Conservation (phyloP, 306 rosid genomes). For the Cajanus cajan region DNA sequence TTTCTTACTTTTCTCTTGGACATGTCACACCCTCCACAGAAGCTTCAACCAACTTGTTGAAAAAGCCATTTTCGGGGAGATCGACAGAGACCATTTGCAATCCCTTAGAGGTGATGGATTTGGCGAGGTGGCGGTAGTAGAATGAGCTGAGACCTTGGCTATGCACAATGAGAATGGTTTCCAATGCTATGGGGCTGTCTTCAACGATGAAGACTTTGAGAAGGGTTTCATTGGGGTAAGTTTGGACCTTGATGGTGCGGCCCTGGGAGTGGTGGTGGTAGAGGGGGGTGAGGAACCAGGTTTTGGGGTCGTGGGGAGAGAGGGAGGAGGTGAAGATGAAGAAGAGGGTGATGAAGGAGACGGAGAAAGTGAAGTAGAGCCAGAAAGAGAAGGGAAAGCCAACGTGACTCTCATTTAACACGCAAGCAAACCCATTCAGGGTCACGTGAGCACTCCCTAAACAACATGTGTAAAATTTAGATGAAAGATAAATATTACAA, state of each 20-base stretch:
- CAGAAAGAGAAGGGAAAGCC: constrained; percentile 83
- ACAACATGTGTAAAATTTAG: too few relatives aligned
- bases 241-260: constrained; percentile 74
- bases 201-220: constrained; percentile 61
- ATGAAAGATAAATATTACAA: too few relatives aligned
- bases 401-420: too few relatives aligned
- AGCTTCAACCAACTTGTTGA: constrained; percentile 61
- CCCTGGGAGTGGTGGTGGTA: constrained; percentile 82
- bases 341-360: constrained; percentile 56
- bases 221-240: constrained; percentile 47
- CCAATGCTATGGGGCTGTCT: constrained; percentile 45
- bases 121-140: constrained; percentile 53
- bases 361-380: constrained; percentile 71
- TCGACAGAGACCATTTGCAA: constrained; percentile 61
- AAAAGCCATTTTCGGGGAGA: constrained; percentile 87
- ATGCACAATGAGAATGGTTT: constrained; percentile 64
- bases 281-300: constrained; percentile 68
- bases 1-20: constrained; percentile 52
- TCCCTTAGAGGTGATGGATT: constrained; percentile 52
- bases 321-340: constrained; percentile 50
- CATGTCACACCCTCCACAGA: constrained; percentile 42
- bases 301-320: constrained; percentile 61
- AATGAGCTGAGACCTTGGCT: constrained; percentile 75
- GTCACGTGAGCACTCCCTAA: too few relatives aligned
- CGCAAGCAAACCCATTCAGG: too few relatives aligned